Base-by-base conservation (phyloP, 352 stramenopile species). In the Stramenopiles sp. region DNA sequence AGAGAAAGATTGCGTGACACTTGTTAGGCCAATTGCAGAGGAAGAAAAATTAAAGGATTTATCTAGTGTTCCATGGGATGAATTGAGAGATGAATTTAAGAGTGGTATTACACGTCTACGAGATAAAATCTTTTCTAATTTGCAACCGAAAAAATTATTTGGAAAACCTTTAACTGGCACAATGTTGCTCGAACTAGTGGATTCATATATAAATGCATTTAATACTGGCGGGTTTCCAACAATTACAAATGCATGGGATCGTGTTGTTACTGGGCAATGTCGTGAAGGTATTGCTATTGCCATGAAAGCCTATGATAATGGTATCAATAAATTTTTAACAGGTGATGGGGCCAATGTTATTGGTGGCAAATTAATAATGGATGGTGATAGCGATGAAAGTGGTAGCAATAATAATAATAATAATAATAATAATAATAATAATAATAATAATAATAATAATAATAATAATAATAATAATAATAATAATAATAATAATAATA, bases 171-270 rank as follows among this genome's bases (percentile, higher is more conserved):
- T 95, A 0, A 93, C 92, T 79, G 90, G 90, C 69, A 81, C 87
- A 31, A 94, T 95, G 89, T 90, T 93, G 79, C 87, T 86, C 30
- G 92, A 91, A 43, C 81, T 95, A 43, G 89, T 90, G 23, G 43
- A 84, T 13, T 88, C 87, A 32, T 95, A 94, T 80, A 86, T 93
- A 0, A 87, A 92, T 53, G 90, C 90, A 29, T 82, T 95, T 4
- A 95, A 95, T 82, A 88, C 94, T 82, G 86, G 94, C 81, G 90
- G 91, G 74, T 88, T 85, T 6, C 90, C 90, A 0, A 88, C 92
- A 63, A 95, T 95, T 79, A 92, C 88, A 1, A 94, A 86, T 78
- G 90, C 90, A 0, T 95, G 90, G 89, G 91, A 87, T 74, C 88
- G 89, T 43, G 90, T 96, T 0, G 88, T 93, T 31, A 88, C 94